Evolutionary conservation across 345 rosid species (phyloP).

Genomic region (Xanthoceras sorbifolium): DNA sequence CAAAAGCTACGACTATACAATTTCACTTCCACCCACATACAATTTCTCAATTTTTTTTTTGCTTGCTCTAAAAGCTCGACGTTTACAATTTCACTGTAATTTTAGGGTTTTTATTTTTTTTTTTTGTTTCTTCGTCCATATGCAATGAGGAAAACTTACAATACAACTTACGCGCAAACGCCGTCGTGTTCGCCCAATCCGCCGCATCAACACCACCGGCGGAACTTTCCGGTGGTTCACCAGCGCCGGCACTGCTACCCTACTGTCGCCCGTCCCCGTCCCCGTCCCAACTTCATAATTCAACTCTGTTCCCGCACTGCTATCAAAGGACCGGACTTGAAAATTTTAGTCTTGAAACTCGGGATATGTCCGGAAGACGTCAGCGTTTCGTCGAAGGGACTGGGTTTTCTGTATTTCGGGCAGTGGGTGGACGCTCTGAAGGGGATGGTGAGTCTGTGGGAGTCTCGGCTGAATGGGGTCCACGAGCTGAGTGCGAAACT

Average conservation of each 20-base stretch:
- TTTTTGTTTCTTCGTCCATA: too few species aligned
- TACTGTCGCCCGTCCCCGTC: neutral
- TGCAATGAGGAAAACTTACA: slow-evolving; percentile 25
- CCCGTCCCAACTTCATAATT: slow-evolving; percentile 5
- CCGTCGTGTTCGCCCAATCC: neutral
- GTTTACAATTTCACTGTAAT: neutral
- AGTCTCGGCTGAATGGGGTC: slow-evolving; percentile 38
- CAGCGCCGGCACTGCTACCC: neutral
- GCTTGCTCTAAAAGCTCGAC: neutral
- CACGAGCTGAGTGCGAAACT: slow-evolving; percentile 35
- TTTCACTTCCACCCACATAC: neutral
- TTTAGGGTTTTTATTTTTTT: neutral
- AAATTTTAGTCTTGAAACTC: slow-evolving; percentile 10
- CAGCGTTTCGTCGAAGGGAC: slow-evolving; percentile 12
- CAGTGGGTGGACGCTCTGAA: slow-evolving; percentile 53
- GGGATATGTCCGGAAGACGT: slow-evolving; percentile 19
- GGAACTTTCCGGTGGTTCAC: neutral
- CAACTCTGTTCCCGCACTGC: slow-evolving; percentile 6
- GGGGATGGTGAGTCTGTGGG: slow-evolving; percentile 44
- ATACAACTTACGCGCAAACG: neutral
- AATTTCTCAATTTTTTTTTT: neutral
- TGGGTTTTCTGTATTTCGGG: slow-evolving; percentile 36
- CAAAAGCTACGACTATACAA: neutral
- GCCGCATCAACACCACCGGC: neutral
- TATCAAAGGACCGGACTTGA: neutral